These are phyloP conservation scores for Corchorus capsularis DNA, from an alignment of 345 rosid species.

Conservation along the genomic window DNA sequence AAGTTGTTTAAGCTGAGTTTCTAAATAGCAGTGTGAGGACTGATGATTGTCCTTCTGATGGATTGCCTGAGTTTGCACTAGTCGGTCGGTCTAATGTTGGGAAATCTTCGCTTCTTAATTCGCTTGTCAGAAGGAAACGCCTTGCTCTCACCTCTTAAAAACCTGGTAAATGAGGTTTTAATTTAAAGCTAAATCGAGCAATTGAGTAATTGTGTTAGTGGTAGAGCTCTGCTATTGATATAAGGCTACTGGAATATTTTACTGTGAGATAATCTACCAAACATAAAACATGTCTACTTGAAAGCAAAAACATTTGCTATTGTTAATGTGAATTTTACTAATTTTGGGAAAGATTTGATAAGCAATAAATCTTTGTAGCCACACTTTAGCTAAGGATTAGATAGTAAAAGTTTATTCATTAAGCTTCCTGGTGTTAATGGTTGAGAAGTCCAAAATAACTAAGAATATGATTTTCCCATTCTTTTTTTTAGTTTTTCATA, in stretches of 20 bases:
- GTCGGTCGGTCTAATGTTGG: constrained; percentile 98
- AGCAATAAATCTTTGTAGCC: background rate
- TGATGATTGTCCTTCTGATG: constrained; percentile 88
- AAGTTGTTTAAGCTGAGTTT: constrained; percentile 76
- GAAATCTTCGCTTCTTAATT: constrained; percentile 91
- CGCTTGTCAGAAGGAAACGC: constrained; percentile 84
- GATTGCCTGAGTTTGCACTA: constrained; percentile 89
- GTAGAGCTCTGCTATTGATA: background rate
- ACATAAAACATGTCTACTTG: background rate
- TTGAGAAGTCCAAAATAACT: too few relatives aligned
- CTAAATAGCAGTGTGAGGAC: constrained; percentile 86
- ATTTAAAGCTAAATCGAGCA: background rate
- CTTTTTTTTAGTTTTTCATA: background rate
- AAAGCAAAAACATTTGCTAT: background rate
- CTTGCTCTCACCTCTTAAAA: constrained; percentile 97
- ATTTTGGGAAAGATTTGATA: background rate
- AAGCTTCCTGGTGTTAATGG: constrained; percentile 3
- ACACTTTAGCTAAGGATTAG: background rate
- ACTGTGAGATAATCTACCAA: background rate
- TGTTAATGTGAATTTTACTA: background rate
- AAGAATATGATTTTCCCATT: background rate
- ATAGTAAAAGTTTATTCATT: background rate
- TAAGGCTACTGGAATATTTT: background rate
- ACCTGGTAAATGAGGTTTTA: constrained; percentile 56
- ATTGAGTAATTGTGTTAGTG: background rate